Conservation (phyloP, 2,329 filamentous ascomycete species). For the Diplodia intermedia region DNA sequence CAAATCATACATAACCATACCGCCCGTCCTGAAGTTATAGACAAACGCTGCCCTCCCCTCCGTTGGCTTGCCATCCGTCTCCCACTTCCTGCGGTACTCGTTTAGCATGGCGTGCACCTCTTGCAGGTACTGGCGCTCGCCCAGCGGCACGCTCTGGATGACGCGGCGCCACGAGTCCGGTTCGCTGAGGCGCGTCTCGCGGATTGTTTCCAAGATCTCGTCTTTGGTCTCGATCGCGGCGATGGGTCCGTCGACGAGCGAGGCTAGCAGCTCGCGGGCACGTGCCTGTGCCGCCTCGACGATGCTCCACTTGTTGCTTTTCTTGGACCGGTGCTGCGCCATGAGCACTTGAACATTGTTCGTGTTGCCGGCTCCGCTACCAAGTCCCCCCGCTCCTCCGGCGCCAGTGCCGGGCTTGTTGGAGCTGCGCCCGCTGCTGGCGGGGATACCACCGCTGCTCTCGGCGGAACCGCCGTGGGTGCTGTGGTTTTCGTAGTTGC, state of each 20-base stretch:
- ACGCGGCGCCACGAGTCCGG: conserved; percentile 82
- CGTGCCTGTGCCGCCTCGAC: conserved; percentile 74
- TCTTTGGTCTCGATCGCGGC: conserved; percentile 89
- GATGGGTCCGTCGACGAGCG: conserved; percentile 75
- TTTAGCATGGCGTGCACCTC: conserved; percentile 80
- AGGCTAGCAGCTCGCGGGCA: conserved; percentile 68
- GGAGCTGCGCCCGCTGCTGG: conserved; percentile 32
- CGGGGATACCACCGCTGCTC: neutral
- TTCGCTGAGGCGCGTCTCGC: conserved; percentile 77
- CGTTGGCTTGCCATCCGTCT: conserved; percentile 49
- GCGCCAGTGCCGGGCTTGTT: conserved; percentile 35
- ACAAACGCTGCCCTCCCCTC: conserved; percentile 77
- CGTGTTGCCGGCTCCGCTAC: conserved; percentile 37
- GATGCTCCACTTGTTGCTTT: conserved; percentile 85
- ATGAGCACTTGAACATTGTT: conserved; percentile 82
- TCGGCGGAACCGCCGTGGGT: neutral
- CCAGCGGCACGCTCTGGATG: conserved; percentile 77
- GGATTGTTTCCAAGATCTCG: conserved; percentile 77
- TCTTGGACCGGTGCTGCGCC: conserved; percentile 84
- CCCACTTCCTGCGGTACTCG: conserved; percentile 66
- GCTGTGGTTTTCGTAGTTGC: conserved; percentile 11
- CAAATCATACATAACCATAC: conserved; percentile 86
- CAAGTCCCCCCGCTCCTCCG: neutral
- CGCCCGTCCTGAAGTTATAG: conserved; percentile 88
- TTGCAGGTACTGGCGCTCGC: conserved; percentile 80